These are phyloP conservation scores for Xylaria grammica DNA, from an alignment of 495 filamentous ascomycete species.

Conservation along the genomic window DNA sequence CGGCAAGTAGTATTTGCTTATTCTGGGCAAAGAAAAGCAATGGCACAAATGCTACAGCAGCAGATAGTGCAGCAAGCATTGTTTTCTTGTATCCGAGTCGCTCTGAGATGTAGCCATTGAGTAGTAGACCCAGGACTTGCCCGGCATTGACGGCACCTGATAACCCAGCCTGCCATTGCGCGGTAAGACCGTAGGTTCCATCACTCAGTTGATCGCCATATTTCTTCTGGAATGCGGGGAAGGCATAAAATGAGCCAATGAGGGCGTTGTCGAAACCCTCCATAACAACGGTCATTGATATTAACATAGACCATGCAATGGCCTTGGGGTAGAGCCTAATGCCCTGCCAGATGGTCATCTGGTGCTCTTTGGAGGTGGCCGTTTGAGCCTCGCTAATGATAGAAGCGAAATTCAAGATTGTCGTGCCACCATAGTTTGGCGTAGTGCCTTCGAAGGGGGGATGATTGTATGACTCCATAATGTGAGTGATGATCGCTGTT, in stretches of 20 bases:
- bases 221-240: slow-evolving; percentile 40
- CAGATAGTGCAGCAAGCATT: slow-evolving; percentile 37
- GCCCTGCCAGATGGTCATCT: slow-evolving; percentile 36
- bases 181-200: slow-evolving; percentile 57
- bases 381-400: no score
- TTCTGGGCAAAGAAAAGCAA: slow-evolving; percentile 62
- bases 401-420: no score
- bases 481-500: no score
- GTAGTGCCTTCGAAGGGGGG: no score
- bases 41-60: slow-evolving; percentile 50
- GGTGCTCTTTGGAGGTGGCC: slow-evolving; percentile 24
- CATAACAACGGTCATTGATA: slow-evolving; percentile 51
- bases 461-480: no score
- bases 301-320: slow-evolving; percentile 45
- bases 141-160: slow-evolving; percentile 64
- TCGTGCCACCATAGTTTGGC: no score
- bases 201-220: slow-evolving; percentile 40
- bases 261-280: slow-evolving; percentile 50
- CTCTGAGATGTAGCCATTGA: slow-evolving; percentile 68
- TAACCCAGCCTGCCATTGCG: slow-evolving; percentile 58
- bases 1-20: slow-evolving; percentile 62
- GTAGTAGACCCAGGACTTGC: slow-evolving; percentile 67
- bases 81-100: slow-evolving; percentile 59
- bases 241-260: slow-evolving; percentile 41
- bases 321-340: slow-evolving; percentile 40